Evolutionary conservation across 441 rosid species (phyloP).

Genomic region (Capsella rubella): DNA sequence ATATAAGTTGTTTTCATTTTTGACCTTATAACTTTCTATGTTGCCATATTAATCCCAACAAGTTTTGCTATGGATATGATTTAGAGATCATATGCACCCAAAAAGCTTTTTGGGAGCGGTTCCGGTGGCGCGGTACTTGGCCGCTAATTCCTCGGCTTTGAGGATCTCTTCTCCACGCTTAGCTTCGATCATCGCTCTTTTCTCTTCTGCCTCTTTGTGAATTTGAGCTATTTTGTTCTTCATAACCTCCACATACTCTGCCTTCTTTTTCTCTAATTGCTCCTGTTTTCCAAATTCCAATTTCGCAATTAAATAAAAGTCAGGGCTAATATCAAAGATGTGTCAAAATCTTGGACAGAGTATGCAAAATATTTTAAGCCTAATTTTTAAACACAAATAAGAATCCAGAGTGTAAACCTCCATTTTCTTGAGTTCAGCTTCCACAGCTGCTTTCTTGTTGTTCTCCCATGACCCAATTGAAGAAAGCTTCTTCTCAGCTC

Average conservation of each 20-base stretch:
- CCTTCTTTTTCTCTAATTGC: conserved; percentile 78
- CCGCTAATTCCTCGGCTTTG: conserved; percentile 85
- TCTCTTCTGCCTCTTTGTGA: conserved; percentile 87
- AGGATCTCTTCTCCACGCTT: conserved; percentile 74
- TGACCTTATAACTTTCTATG: conserved; percentile 9
- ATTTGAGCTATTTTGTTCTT: conserved; percentile 76
- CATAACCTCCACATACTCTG: conserved; percentile 71
- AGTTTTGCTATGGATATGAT: neutral
- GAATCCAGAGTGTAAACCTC: conserved; percentile 53
- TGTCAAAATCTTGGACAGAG: neutral
- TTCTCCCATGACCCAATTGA: conserved; percentile 83
- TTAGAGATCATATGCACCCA: conserved; percentile 52
- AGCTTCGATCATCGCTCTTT: conserved; percentile 83
- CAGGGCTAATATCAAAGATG: neutral
- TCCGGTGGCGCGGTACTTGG: conserved; percentile 81
- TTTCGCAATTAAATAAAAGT: neutral
- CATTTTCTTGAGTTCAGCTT: conserved; percentile 77
- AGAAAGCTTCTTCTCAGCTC: conserved; percentile 88
- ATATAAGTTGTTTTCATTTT: conserved; percentile 16
- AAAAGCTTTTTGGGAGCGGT: conserved; percentile 78
- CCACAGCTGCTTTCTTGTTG: conserved; percentile 73
- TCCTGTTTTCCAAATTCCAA: conserved; percentile 21
- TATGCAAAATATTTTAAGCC: neutral
- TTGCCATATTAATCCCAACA: conserved; percentile 29
- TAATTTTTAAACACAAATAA: neutral